A percentile compares a stretch with the other conserved stretches of the same genome.
Evolutionary conservation across 805 yeast species (phyloP).

Genomic region (Komagataella kurtzmanii): DNA sequence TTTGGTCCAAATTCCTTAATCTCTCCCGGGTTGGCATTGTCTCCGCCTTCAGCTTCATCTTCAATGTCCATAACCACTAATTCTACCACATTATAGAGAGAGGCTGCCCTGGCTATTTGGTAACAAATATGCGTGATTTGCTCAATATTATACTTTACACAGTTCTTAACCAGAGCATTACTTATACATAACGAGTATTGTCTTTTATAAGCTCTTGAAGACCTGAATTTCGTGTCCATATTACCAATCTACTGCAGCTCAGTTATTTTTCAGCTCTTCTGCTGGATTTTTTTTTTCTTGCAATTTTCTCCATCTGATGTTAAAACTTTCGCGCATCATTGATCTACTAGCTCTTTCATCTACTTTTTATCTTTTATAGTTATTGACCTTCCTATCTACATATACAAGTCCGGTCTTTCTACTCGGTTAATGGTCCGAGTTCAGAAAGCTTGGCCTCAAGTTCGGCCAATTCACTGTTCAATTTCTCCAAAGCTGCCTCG

Average conservation of each 20-base stretch:
- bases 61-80: slow-evolving; percentile 51
- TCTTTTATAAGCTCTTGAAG: not conserved
- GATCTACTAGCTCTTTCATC: not conserved
- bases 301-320: not conserved
- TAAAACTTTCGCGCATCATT: not conserved
- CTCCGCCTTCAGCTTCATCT: slow-evolving; percentile 5
- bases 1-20: slow-evolving; percentile 12
- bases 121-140: slow-evolving; percentile 66
- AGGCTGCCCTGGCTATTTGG: slow-evolving; percentile 67
- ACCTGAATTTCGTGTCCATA: not conserved
- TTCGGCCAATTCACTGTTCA: slow-evolving; percentile 39
- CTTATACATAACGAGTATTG: slow-evolving; percentile 62
- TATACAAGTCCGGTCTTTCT: not conserved
- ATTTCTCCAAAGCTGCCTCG: slow-evolving; percentile 26
- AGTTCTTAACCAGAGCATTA: slow-evolving; percentile 7
- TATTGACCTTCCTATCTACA: not conserved
- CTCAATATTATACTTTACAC: slow-evolving; percentile 22
- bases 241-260: not conserved
- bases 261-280: not conserved
- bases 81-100: slow-evolving; percentile 59
- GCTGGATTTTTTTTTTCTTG: not conserved
- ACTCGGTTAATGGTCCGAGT: not conserved
- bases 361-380: not conserved
- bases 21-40: slow-evolving; percentile 4
- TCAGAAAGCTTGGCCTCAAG: slow-evolving; percentile 31